Percentiles rank a stretch among this genome's conserved stretches.
phyloP scores from a whole-genome alignment of 352 stramenopile species.

The Thraustochytrium sp. region DNA sequence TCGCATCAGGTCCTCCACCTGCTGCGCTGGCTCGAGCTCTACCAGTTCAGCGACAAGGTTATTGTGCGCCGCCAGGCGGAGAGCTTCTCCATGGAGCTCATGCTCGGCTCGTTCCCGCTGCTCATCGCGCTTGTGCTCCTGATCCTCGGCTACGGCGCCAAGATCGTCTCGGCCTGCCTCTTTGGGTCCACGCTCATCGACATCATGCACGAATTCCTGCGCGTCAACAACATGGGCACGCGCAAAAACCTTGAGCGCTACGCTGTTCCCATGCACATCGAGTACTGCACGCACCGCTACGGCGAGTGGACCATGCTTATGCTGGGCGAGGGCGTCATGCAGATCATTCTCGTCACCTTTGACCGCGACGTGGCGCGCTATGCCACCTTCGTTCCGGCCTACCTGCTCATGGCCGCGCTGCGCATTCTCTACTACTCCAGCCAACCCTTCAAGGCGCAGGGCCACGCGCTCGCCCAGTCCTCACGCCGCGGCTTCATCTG shows the following conservation, averaged over 20 bases:
- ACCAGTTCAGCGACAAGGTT: not conserved
- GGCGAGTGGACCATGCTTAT: slow-evolving; percentile 45
- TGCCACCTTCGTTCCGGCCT: slow-evolving; percentile 16
- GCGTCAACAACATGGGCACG: not conserved
- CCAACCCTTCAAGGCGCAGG: slow-evolving; percentile 42
- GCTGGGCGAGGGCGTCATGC: slow-evolving; percentile 42
- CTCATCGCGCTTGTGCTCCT: not conserved
- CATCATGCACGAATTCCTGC: not conserved
- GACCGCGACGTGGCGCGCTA: not conserved
- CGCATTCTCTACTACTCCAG: slow-evolving; percentile 38
- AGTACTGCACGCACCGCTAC: slow-evolving; percentile 37
- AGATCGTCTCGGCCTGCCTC: not conserved
- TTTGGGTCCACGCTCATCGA: not conserved
- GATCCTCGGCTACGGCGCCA: not conserved
- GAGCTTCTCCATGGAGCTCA: not conserved
- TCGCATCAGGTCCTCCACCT: slow-evolving; percentile 12
- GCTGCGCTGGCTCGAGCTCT: slow-evolving; percentile 33
- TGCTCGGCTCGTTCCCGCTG: not conserved
- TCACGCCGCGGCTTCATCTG: slow-evolving; percentile 30
- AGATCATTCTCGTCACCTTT: slow-evolving; percentile 36
- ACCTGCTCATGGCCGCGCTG: slow-evolving; percentile 34
- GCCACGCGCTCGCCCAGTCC: slow-evolving; percentile 33
- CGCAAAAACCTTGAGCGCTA: not conserved
- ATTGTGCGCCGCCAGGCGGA: slow-evolving; percentile 12
- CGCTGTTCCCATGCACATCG: slow-evolving; percentile 34